Percentiles rank a stretch among this genome's conserved stretches.
These are phyloP conservation scores for Malus orientalis DNA, from an alignment of 306 rosid species.

Conservation along the genomic window DNA sequence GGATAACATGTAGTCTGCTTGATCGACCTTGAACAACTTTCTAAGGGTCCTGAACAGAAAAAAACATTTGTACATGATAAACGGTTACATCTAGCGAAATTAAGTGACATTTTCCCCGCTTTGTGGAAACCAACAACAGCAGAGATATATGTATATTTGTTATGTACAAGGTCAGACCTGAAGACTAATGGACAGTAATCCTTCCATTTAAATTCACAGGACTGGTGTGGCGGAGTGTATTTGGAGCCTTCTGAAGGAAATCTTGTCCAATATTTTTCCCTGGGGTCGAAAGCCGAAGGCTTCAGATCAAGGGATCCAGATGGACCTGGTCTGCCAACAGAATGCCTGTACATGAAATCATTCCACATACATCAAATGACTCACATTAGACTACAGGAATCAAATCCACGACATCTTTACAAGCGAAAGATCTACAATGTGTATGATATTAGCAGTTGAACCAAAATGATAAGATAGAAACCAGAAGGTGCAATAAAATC, in stretches of 20 bases:
- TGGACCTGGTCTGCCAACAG: conserved; percentile 90
- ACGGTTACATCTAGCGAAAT: background rate
- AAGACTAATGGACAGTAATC: conserved; percentile 93
- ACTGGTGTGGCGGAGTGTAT: conserved; percentile 86
- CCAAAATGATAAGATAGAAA: background rate
- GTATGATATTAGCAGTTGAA: background rate
- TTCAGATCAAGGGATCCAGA: conserved; percentile 73
- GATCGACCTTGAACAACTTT: conserved; percentile 86
- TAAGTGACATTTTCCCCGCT: background rate
- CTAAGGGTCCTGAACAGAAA: conserved; percentile 55
- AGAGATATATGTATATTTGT: no score
- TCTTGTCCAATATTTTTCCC: conserved; percentile 86
- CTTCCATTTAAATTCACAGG: conserved; percentile 85
- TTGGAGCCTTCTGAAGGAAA: conserved; percentile 92
- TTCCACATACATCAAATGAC: background rate
- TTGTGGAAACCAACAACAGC: no score
- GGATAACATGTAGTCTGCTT: conserved; percentile 96
- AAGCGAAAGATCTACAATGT: background rate
- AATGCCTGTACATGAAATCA: conserved; percentile 49
- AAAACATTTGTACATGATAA: background rate
- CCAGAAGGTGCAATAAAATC: background rate
- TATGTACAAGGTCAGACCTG: conserved; percentile 36
- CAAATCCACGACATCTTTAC: background rate
- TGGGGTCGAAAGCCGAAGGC: conserved; percentile 89
- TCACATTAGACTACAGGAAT: background rate